Evolutionary conservation across 2,329 filamentous ascomycete species (phyloP).

Genomic region (Purpureocillium takamizusanense): DNA sequence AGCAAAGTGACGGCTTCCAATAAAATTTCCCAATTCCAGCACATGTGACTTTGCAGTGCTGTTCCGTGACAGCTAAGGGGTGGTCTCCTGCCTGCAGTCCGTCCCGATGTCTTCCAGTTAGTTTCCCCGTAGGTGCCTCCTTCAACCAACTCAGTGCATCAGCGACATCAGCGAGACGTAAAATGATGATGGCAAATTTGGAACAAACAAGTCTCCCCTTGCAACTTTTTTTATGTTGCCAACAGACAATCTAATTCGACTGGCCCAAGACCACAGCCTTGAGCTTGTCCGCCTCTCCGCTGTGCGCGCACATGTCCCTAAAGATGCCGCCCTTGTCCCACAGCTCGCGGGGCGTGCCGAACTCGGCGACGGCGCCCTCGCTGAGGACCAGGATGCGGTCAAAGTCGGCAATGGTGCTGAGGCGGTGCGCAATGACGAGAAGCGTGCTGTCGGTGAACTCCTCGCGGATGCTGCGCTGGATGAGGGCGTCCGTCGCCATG

Average conservation of each 20-base stretch:
- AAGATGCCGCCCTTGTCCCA: constrained; percentile 48
- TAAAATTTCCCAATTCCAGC: too few species aligned
- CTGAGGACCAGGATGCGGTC: constrained; percentile 64
- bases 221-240: background rate
- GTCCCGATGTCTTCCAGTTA: too few species aligned
- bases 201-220: background rate
- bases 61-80: too few species aligned
- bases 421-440: constrained; percentile 65
- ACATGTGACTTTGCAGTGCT: too few species aligned
- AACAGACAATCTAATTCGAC: background rate
- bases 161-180: too few species aligned
- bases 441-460: constrained; percentile 62
- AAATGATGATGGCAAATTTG: too few species aligned
- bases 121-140: too few species aligned
- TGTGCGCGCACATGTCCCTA: constrained; percentile 53
- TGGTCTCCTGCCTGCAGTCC: too few species aligned
- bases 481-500: constrained; percentile 65
- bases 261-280: constrained; percentile 32
- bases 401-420: constrained; percentile 71
- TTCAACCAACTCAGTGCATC: too few species aligned
- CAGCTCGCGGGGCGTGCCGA: constrained; percentile 53
- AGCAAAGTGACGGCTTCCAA: too few species aligned
- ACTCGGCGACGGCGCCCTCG: constrained; percentile 60
- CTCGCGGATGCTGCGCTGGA: constrained; percentile 63
- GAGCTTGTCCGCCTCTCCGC: constrained; percentile 47